These are phyloP conservation scores for Trametes maxima DNA, from an alignment of 768 basidiomycete genomes.

Conservation along the genomic window DNA sequence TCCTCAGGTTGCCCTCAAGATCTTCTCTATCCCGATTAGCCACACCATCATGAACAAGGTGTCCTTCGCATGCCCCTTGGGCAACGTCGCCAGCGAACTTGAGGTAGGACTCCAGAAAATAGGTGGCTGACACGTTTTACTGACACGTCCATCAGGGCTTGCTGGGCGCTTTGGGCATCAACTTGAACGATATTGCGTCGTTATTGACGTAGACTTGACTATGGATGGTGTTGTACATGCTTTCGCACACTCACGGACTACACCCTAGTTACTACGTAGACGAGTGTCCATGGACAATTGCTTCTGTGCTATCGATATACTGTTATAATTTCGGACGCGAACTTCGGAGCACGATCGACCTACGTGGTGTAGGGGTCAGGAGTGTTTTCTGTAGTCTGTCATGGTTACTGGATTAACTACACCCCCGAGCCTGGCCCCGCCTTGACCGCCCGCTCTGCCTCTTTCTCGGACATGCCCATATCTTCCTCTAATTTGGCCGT, in stretches of 20 bases:
- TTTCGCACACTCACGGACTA: conserved; percentile 9
- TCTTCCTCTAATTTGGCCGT: conserved; percentile 27
- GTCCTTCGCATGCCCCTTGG: conserved; percentile 66
- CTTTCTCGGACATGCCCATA: conserved; percentile 24
- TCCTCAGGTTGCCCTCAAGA: conserved; percentile 59
- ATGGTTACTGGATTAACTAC: not conserved
- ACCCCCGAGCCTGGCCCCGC: conserved; percentile 7
- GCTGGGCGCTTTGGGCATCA: conserved; percentile 17
- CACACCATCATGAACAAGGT: conserved; percentile 65
- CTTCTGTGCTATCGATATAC: no score
- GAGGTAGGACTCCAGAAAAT: conserved; percentile 28
- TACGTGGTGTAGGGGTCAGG: no score
- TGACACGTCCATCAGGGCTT: not conserved
- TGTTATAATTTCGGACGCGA: no score
- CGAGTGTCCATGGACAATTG: conserved; percentile 13
- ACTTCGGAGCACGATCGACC: no score
- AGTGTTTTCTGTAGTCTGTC: no score
- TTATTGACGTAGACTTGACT: conserved; percentile 3
- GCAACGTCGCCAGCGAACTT: conserved; percentile 31
- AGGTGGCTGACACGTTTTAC: not conserved
- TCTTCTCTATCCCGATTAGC: conserved; percentile 66
- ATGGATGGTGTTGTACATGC: not conserved
- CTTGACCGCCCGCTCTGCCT: conserved; percentile 19
- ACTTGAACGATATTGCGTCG: conserved; percentile 6
- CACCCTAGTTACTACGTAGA: conserved; percentile 3